phyloP scores from a whole-genome alignment of 2,329 filamentous ascomycete genomes.

The Scortechinia acanthostroma region DNA sequence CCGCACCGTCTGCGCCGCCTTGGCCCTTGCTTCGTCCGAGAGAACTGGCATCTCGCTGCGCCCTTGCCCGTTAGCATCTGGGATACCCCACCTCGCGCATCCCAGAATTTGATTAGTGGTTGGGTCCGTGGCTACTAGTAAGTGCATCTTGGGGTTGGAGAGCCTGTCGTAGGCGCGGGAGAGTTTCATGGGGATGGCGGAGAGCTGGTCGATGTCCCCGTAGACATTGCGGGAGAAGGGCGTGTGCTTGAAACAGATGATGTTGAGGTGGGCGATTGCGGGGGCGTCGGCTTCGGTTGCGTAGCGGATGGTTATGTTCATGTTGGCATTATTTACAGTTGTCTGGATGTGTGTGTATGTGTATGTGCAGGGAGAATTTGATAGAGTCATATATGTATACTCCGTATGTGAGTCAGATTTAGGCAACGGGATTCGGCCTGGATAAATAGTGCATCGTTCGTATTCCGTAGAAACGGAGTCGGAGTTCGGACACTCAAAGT shows the following conservation, averaged over 20 bases:
- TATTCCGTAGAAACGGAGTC: too few relatives aligned
- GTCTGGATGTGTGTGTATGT: too few relatives aligned
- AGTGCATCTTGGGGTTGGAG: background rate
- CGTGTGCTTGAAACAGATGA: background rate
- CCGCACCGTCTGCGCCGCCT: background rate
- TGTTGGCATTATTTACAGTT: too few relatives aligned
- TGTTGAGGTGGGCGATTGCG: background rate
- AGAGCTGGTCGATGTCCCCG: background rate
- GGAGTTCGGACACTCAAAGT: too few relatives aligned
- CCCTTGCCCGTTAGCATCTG: background rate
- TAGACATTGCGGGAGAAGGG: background rate
- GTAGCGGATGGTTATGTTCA: too few relatives aligned
- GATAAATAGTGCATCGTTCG: too few relatives aligned
- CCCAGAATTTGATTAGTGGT: background rate
- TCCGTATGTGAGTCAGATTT: too few relatives aligned
- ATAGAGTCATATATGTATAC: too few relatives aligned
- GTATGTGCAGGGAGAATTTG: too few relatives aligned
- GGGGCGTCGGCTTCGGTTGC: background rate
- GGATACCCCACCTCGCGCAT: background rate
- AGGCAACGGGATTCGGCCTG: too few relatives aligned
- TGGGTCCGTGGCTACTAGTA: background rate
- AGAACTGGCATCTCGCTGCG: background rate
- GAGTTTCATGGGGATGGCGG: background rate
- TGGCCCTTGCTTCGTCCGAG: background rate
- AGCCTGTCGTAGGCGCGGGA: background rate